A percentile compares a stretch with the other conserved stretches of the same genome.
These are phyloP conservation scores for Papiliotrema flavescens DNA, from an alignment of 1,284 basidiomycete genomes.

Conservation along the genomic window DNA sequence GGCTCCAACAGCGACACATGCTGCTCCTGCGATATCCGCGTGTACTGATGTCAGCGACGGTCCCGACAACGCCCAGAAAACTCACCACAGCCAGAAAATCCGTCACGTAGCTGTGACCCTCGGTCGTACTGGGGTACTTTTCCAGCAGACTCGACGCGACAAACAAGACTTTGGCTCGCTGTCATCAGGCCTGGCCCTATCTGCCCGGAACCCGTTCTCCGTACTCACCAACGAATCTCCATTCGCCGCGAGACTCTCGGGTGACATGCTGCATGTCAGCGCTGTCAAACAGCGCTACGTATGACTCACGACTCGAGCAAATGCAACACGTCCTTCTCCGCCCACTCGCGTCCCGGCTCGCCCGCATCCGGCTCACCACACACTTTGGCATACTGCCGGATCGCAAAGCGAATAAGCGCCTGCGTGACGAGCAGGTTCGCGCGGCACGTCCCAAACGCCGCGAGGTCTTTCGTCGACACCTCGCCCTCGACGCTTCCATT, in stretches of 20 bases:
- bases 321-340: conserved; percentile 20
- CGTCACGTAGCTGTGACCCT: conserved; percentile 21
- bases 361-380: conserved; percentile 14
- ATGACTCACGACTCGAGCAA: conserved; percentile 18
- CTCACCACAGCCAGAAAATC: conserved; percentile 28
- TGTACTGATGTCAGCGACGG: conserved; percentile 9
- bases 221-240: conserved; percentile 23
- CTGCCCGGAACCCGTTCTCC: background rate
- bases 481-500: background rate
- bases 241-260: conserved; percentile 30
- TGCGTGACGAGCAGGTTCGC: conserved; percentile 31
- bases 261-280: conserved; percentile 22
- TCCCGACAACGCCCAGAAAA: conserved; percentile 10
- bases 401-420: conserved; percentile 25
- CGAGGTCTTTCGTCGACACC: background rate
- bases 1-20: conserved; percentile 10
- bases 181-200: background rate
- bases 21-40: conserved; percentile 13
- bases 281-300: background rate
- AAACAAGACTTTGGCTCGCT: conserved; percentile 24
- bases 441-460: conserved; percentile 24
- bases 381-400: conserved; percentile 24
- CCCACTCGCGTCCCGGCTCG: conserved; percentile 16
- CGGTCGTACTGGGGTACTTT: conserved; percentile 21
- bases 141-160: conserved; percentile 26